Evolutionary conservation across 2,329 filamentous ascomycete genomes (phyloP).

Genomic region (Beauveria australis): DNA sequence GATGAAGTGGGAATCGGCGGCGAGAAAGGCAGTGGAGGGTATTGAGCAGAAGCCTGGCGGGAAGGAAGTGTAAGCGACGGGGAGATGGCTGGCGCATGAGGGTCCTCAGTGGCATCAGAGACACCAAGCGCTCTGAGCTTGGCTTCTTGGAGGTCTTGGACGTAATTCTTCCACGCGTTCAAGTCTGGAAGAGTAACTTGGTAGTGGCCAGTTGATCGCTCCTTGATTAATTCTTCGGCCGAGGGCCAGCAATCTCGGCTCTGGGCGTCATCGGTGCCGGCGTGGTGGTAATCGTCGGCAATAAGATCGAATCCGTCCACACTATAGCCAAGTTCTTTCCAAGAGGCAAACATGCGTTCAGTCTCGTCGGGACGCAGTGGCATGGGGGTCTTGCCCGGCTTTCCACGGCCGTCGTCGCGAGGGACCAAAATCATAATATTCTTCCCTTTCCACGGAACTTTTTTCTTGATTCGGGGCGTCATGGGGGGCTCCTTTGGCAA

Average conservation of each 20-base stretch:
- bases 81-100: conserved; percentile 55
- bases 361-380: conserved; percentile 51
- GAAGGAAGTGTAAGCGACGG: conserved; percentile 55
- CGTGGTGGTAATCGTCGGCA: conserved; percentile 31
- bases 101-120: conserved; percentile 67
- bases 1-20: conserved; percentile 76
- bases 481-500: conserved; percentile 31
- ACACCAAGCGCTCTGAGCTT: conserved; percentile 90
- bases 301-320: conserved; percentile 60
- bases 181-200: conserved; percentile 63
- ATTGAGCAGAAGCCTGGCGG: conserved; percentile 63
- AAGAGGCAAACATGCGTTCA: conserved; percentile 53
- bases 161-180: conserved; percentile 66
- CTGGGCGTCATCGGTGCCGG: conserved; percentile 43
- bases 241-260: conserved; percentile 63
- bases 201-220: conserved; percentile 45
- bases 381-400: conserved; percentile 41
- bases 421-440: conserved; percentile 65
- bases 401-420: conserved; percentile 56
- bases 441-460: conserved; percentile 67
- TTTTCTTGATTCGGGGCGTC: conserved; percentile 58
- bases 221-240: conserved; percentile 46
- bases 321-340: conserved; percentile 63
- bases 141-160: conserved; percentile 75
- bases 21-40: conserved; percentile 71